Base-by-base conservation (phyloP, 345 rosid genomes). In the Gossypioides kirkii region DNA sequence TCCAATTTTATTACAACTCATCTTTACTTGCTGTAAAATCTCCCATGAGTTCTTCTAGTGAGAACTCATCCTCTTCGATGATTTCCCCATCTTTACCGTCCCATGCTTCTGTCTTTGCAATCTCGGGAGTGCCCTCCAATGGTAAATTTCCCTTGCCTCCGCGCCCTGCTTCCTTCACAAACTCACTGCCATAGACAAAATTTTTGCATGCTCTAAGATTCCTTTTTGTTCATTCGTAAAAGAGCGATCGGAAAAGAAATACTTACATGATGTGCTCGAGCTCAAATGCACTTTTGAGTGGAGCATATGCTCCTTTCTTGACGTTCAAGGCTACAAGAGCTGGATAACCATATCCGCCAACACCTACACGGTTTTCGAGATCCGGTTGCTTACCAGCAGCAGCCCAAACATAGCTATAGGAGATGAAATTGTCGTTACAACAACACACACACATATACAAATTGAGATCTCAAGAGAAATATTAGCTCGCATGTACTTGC, bases 91-190 rank as follows among this genome's bases (percentile, higher is more conserved):
- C 98, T 77, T 90, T 89, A 14, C 97, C 97, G 70, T 94, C 95
- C 98, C 98, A 94, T 26, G 93, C 87, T 82, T 94, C 95, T 0
- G 85, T 81, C 85, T 78, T 89, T 58, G 58, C 83, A 12, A 90
- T 81, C 43, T 76, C 81, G 4, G 89, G 94, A 47, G 76, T 77
- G 64, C 91, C 90, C 1, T 83, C 88, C 53, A 94, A 60, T n/a
- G 91, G 90, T 80, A 92, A 78, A 74, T 89, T 94, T 63, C 99
- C 99, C 85, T 89, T 96, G 52, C 99, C 99, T n/a, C 98, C 98
- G 14, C 73, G 83, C 16, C 88, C 88, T 7, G 97, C 97, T 80
- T 92, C 96, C 82, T 88, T 93, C 23, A 93, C 99, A 28, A 96
- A 96, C 77, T 86, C 97, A 20, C 99, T 96, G 90, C 45, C 36